Evolutionary conservation across 2,329 filamentous ascomycete genomes (phyloP), one percentile per base, ranked within the genome.

Genomic region (Alternaria longipes): DNA sequence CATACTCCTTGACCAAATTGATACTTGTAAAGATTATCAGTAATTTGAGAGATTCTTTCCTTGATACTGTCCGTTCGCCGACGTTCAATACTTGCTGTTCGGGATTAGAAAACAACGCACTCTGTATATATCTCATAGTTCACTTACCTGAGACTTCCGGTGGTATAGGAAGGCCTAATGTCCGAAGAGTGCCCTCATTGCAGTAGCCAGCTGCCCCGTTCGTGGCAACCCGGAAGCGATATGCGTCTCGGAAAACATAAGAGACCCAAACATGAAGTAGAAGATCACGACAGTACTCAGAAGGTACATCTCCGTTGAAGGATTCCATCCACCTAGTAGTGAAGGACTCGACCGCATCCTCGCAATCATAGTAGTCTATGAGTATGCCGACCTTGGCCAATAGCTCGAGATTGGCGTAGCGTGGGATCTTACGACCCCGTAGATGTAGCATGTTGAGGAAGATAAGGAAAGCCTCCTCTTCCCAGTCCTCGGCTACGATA

Each of bases 401-500:
- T 9, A 41, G 45, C 6, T 40, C 32, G 5, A 58, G 20, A 18
- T 6, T 3, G 1, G 28, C 32, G 2, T 9, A 0, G 5, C 18
- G 67, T 0, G 82, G 82, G 8, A 84, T 75, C 38, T 79, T 74
- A 32, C 71, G 62, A 8, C 71, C 76, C 3, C 76, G 76, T 54
- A 79, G 72, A 68, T 85, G 83, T n/a, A 85, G 70, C 16, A 82
- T 80, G 59, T 83, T 79, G 54, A 85, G 68, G 1, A 84, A 63
- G 14, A 81, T 78, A 14, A 77, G 67, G 5, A 84, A 74, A 0
- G 81, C 81, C 8, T 78, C 70, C 6, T 75, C 68, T 52, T 84
- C 74, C 56, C 59, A 66, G 72, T 64, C 57, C 14, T 62, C 49
- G 5, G 32, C 28, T 11, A 18, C 16, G 8, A 54, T 54, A 5